These are phyloP conservation scores for Colletotrichum tropicicola DNA, from an alignment of 2,329 filamentous ascomycete species.

Conservation along the genomic window DNA sequence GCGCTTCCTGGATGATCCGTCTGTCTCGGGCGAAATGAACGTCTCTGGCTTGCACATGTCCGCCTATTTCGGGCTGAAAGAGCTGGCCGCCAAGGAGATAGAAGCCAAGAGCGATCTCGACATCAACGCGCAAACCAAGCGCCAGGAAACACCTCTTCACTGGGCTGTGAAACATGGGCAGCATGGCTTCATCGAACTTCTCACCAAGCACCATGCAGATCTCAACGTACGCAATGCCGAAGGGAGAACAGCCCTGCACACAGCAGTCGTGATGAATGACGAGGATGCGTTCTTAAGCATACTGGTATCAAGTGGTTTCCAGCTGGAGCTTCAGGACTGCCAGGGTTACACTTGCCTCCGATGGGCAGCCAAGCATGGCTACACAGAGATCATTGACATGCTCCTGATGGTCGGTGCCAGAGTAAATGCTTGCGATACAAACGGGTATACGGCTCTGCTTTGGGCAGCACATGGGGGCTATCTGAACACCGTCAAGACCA, in stretches of 20 bases:
- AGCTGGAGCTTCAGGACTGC: conserved; percentile 6
- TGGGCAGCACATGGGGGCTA: conserved; percentile 12
- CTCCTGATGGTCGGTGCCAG: not conserved
- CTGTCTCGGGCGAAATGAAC: not conserved
- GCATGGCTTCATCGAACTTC: not conserved
- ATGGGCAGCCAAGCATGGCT: conserved; percentile 1
- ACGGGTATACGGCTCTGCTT: conserved; percentile 3
- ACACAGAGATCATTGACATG: not conserved
- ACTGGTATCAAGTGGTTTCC: not conserved
- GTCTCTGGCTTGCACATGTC: not conserved
- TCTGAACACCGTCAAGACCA: not conserved
- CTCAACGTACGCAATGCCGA: not conserved
- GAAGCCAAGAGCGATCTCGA: not conserved
- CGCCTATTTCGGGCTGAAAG: conserved; percentile 3
- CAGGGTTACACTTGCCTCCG: conserved; percentile 4
- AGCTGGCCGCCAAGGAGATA: not conserved
- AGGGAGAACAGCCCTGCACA: not conserved
- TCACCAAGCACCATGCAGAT: not conserved
- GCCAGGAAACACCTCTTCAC: conserved; percentile 7
- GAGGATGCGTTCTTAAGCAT: not conserved
- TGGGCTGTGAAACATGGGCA: not conserved
- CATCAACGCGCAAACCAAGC: conserved; percentile 3
- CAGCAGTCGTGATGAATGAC: not conserved
- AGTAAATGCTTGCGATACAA: not conserved
- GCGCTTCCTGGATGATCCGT: not conserved